Evolutionary conservation across 768 basidiomycete species (phyloP).

Genomic region (Trametopsis cervina): DNA sequence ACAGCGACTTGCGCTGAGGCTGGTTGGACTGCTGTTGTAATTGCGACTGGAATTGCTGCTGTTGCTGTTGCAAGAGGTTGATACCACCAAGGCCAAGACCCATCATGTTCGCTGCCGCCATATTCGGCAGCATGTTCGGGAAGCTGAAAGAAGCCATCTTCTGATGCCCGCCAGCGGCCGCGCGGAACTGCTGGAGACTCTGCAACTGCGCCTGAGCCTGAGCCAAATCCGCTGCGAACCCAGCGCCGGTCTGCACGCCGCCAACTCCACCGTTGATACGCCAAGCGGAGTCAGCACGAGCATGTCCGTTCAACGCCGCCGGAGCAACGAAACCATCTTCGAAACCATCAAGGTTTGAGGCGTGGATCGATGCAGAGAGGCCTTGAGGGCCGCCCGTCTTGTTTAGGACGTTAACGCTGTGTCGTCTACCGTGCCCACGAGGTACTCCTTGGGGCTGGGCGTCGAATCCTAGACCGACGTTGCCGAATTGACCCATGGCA

Average conservation of each 20-base stretch:
- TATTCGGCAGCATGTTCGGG: conserved; percentile 95
- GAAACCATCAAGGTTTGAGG: conserved; percentile 53
- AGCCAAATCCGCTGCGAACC: conserved; percentile 79
- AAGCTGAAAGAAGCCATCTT: conserved; percentile 98
- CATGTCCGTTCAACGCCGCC: conserved; percentile 46
- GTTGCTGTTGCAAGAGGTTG: conserved; percentile 87
- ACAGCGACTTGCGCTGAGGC: conserved; percentile 95
- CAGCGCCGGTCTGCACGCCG: conserved; percentile 45
- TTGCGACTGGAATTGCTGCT: conserved; percentile 93
- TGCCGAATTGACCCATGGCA: conserved; percentile 64
- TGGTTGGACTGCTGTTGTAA: conserved; percentile 88
- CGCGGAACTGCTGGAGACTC: conserved; percentile 94
- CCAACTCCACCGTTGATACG: conserved; percentile 82
- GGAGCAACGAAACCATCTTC: conserved; percentile 77
- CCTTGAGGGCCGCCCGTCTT: conserved; percentile 48
- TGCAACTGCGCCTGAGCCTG: conserved; percentile 96
- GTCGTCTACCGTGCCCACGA: conserved; percentile 81
- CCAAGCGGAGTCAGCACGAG: conserved; percentile 80
- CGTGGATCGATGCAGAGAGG: conserved; percentile 39
- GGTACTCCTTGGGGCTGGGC: conserved; percentile 60
- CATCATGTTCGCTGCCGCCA: conserved; percentile 98
- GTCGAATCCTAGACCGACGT: conserved; percentile 48
- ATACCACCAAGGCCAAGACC: conserved; percentile 76
- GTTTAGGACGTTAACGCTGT: conserved; percentile 89
- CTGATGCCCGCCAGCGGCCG: conserved; percentile 87